Percentiles rank a stretch among this genome's conserved stretches.
phyloP scores from a whole-genome alignment of 2,329 filamentous ascomycete species.

The Colletotrichum paranaense region DNA sequence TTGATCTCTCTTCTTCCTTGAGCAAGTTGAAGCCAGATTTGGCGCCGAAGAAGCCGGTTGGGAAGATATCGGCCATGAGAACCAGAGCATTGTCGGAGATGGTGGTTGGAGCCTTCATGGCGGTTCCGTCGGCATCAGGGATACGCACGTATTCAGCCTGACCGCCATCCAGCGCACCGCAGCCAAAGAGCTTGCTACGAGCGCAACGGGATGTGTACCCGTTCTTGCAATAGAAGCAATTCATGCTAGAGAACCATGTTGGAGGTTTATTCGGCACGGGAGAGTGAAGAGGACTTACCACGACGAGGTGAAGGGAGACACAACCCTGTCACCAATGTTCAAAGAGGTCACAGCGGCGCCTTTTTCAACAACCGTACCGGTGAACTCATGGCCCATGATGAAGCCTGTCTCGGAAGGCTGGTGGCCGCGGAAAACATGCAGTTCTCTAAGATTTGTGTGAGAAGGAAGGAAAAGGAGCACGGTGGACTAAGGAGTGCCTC shows the following conservation, averaged over 20 bases:
- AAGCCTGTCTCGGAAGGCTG: conserved; percentile 74
- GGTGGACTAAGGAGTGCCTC: conserved; percentile 45
- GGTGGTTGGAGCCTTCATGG: conserved; percentile 74
- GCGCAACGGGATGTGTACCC: conserved; percentile 83
- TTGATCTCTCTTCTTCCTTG: conserved; percentile 65
- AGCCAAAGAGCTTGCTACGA: conserved; percentile 78
- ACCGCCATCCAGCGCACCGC: conserved; percentile 75
- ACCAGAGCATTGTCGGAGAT: conserved; percentile 81
- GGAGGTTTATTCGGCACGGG: neutral
- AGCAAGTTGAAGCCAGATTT: conserved; percentile 79
- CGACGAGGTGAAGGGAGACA: conserved; percentile 85
- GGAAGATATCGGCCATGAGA: conserved; percentile 94
- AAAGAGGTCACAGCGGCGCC: conserved; percentile 77
- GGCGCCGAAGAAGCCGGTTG: conserved; percentile 86
- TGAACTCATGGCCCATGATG: conserved; percentile 88
- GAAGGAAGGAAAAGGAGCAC: conserved; percentile 8
- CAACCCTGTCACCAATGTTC: conserved; percentile 80
- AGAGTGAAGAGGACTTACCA: conserved; percentile 63
- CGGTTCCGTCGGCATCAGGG: conserved; percentile 83
- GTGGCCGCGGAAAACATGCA: conserved; percentile 88
- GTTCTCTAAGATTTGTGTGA: conserved; percentile 66
- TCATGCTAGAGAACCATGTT: conserved; percentile 55
- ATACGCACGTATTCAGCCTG: conserved; percentile 88
- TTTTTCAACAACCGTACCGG: conserved; percentile 76
- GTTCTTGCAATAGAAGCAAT: conserved; percentile 87